phyloP scores from a whole-genome alignment of 2,329 filamentous ascomycete genomes.

The Penicillium vulpinum region DNA sequence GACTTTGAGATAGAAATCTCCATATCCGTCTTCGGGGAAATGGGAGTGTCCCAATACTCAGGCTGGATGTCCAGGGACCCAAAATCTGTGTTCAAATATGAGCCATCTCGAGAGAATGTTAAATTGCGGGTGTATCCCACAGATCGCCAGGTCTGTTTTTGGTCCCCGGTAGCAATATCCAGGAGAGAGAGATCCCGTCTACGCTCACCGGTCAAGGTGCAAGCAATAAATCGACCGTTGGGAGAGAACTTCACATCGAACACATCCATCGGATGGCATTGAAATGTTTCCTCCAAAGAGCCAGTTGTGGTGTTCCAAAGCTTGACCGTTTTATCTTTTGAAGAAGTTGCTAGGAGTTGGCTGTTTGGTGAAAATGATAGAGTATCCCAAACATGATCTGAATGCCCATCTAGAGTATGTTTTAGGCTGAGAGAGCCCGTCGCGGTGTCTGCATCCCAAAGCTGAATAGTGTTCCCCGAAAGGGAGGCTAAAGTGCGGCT shows the following conservation, averaged over 20 bases:
- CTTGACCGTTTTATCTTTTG: not conserved
- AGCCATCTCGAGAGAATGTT: no score
- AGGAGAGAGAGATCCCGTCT: not conserved
- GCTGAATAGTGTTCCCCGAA: not conserved
- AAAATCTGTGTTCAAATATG: no score
- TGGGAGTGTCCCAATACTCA: no score
- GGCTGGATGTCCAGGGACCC: no score
- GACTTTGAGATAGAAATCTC: no score
- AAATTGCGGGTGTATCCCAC: not conserved
- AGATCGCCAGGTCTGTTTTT: not conserved
- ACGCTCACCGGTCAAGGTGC: not conserved
- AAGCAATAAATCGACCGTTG: not conserved
- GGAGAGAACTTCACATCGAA: not conserved
- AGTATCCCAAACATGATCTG: not conserved
- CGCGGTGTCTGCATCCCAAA: not conserved
- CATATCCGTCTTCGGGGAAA: no score
- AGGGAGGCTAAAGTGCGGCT: not conserved
- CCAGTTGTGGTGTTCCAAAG: not conserved
- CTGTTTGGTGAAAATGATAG: no score
- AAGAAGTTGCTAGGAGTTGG: not conserved
- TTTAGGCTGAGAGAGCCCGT: not conserved
- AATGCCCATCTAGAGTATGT: not conserved
- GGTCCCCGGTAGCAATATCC: not conserved
- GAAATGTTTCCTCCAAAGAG: not conserved
- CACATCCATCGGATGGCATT: not conserved